Evolutionary conservation across 192 early-diverging fungal species (phyloP), one percentile per base, ranked within the genome.

Genomic region (Umbelopsis isabellina): DNA sequence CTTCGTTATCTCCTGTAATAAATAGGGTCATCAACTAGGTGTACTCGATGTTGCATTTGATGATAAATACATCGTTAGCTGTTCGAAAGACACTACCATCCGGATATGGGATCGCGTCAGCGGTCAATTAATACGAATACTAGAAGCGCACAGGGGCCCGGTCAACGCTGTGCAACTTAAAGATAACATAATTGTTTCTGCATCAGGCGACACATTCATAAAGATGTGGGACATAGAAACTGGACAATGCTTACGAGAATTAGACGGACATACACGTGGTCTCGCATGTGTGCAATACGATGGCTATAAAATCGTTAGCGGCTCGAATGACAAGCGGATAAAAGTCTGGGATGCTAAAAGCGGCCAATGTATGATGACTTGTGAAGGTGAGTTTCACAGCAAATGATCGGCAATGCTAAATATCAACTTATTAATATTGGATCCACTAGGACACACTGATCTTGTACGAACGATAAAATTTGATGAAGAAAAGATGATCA

Each of bases 161-260:
- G 97, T 99, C n/a, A 99, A 99, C 74, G 92, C 96, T 9, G 85
- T 99, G 15, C 92, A 97, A 77, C 73, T 99, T 44, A 66, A 87
- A 33, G 89, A 84, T 18, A 79, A 86, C 46, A 85, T 68, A 7
- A 74, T 79, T 9, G 94, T 91, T 1, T 95, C 93, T 9, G 96
- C 97, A 0, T 94, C 92, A 0, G 93, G 94, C 18, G 97, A 95
- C 70, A 84, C 86, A 7, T 76, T 91, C 49, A 88, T 95, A 72
- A 94, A 93, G 58, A 72, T 95, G 73, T 95, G 94, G 94, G 79
- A 92, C 50, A 79, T 96, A 27, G 65, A 72, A 30, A 89, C 88
- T 0, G 94, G 94, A 27, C 68, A 85, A 52, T 88, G 86, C 51
- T 35, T 92, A 21, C 80, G 83, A 46, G 88, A 84, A 35, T 86